A percentile compares a stretch with the other conserved stretches of the same genome.
Conservation (phyloP, 2,329 filamentous ascomycete species). For the Pseudopithomyces chartarum region DNA sequence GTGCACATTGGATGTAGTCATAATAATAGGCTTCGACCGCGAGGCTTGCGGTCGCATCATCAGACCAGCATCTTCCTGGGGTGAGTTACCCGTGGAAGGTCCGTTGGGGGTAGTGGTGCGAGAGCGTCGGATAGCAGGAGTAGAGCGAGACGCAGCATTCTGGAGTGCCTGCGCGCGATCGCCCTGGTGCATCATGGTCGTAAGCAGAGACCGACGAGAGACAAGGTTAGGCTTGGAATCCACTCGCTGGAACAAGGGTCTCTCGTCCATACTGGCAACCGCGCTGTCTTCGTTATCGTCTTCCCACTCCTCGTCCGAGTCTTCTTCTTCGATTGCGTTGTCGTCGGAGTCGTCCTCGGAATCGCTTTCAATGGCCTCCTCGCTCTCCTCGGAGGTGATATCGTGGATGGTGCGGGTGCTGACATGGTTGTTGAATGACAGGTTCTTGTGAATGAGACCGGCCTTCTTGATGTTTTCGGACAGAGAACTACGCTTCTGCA, state of each 20-base stretch:
- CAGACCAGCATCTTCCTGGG: slow-evolving; percentile 58
- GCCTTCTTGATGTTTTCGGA: slow-evolving; percentile 59
- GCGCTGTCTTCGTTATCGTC: slow-evolving; percentile 77
- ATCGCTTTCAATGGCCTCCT: slow-evolving; percentile 63
- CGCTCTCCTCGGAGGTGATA: slow-evolving; percentile 58
- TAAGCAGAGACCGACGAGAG: slow-evolving; percentile 86
- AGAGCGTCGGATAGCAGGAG: slow-evolving; percentile 61
- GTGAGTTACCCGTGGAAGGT: slow-evolving; percentile 66
- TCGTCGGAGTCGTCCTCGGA: slow-evolving; percentile 64
- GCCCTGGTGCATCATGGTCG: slow-evolving; percentile 82
- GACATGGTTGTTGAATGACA: slow-evolving; percentile 81
- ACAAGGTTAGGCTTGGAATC: slow-evolving; percentile 85
- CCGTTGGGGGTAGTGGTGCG: slow-evolving; percentile 72
- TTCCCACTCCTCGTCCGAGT: slow-evolving; percentile 59
- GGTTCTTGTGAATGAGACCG: slow-evolving; percentile 69
- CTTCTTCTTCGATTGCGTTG: slow-evolving; percentile 67
- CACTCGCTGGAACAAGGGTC: slow-evolving; percentile 83
- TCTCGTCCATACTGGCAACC: slow-evolving; percentile 80
- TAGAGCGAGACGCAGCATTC: slow-evolving; percentile 64
- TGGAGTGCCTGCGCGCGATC: slow-evolving; percentile 73
- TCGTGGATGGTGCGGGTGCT: slow-evolving; percentile 69
- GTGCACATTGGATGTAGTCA: slow-evolving; percentile 69
- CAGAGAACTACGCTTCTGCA: slow-evolving; percentile 58
- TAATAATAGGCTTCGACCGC: slow-evolving; percentile 80
- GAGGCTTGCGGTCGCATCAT: slow-evolving; percentile 64